Percentiles rank a stretch among this genome's conserved stretches.
Evolutionary conservation across 106 monocot species (phyloP).

Genomic region (Dioscorea zingiberensis): DNA sequence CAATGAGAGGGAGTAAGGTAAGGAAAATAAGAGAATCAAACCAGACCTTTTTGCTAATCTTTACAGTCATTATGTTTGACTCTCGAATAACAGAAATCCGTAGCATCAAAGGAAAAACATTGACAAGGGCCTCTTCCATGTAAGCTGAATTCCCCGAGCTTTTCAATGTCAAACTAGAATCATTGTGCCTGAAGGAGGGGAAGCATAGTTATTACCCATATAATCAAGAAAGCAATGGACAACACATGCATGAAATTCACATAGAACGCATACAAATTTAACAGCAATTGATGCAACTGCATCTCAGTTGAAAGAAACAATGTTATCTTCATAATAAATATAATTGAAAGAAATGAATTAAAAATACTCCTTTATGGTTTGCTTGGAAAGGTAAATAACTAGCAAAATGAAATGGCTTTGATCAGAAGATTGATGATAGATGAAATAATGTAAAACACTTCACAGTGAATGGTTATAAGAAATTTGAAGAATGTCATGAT

Average conservation of each 20-base stretch:
- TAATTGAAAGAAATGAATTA: neutral
- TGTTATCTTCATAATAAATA: neutral
- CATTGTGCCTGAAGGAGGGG: constrained; percentile 23
- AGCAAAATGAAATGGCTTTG: neutral
- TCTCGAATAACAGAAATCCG: constrained; percentile 42
- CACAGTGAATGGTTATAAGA: neutral
- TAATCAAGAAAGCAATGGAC: neutral
- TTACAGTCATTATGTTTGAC: constrained; percentile 35
- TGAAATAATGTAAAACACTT: neutral
- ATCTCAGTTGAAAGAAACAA: neutral
- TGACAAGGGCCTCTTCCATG: constrained; percentile 9
- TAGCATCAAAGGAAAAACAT: constrained; percentile 48
- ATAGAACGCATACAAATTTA: neutral
- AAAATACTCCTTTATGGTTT: neutral
- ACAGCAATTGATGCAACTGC: neutral
- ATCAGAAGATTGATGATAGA: neutral
- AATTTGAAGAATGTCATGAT: neutral
- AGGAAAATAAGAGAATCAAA: neutral
- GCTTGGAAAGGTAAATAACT: too few relatives aligned
- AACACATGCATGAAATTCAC: neutral
- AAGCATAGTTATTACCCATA: neutral
- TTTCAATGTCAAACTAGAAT: constrained; percentile 2
- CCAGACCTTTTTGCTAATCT: constrained; percentile 58
- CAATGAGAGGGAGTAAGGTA: neutral
- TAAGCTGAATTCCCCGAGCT: constrained; percentile 4